Evolutionary conservation across 2,329 filamentous ascomycete genomes (phyloP), one percentile per base, ranked within the genome.

Genomic region (Pestalotiopsis sp.): DNA sequence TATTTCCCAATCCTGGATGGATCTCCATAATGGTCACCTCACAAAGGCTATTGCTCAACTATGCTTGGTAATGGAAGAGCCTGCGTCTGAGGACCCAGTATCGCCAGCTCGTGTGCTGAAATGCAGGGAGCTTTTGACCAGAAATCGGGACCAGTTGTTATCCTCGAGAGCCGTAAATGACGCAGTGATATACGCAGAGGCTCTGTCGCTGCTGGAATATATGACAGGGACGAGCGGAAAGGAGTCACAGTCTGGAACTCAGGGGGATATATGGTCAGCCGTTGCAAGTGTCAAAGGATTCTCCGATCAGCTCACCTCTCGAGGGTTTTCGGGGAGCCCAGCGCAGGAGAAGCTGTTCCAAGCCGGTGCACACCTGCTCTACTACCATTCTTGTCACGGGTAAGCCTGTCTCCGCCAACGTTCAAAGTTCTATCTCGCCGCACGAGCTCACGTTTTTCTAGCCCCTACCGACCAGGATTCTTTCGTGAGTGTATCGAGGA

Each of bases 331-430:
- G 5, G 61, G 71, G 0, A 79, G 80, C 7, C 71, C 80, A 0
- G 75, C 81, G 2, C 86, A 89, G 49, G 92, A 97, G 78, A 81
- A 87, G 0, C 81, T 94, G 0, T 86, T 95, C 17, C 93, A 97
- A 80, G 85, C 86, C 68, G 88, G 90, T 38, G 86, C 91, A 5
- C 86, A 84, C 9, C 81, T 98, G 0, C 80, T 97, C 1, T 88
- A 89, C 69, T 80, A 89, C 70, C 91, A 97, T 78, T 84, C 90
- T 52, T 85, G 84, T 2, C 84, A 85, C 70, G 87, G 86, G 85
- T 87, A 74, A 78, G 84, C 76, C 5, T 17, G 20, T 14, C 6
- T 59, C 13, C 13, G 13, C 11, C 23, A 27, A 6, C 39, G 52
- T 49, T 4, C 20, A 31, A 38, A 56, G 27, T 36, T 2, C 31